Base-by-base conservation (phyloP, 257 asterid species). In the Rhazya stricta region DNA sequence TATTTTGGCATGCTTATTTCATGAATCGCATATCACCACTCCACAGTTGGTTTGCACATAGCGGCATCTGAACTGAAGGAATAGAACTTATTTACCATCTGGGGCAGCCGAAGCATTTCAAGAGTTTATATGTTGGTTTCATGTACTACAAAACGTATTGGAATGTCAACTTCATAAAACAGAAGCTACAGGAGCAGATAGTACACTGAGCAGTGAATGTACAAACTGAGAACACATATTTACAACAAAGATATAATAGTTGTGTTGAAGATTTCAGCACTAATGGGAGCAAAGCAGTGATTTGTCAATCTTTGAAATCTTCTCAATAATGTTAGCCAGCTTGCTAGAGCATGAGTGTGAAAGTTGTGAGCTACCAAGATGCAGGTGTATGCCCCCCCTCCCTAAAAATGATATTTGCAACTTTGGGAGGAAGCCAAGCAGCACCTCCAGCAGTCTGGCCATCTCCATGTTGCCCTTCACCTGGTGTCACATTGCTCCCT, bases 401-500 rank as follows among this genome's bases (percentile, higher is more conserved):
- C 67, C 92, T 80, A 84, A 89, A 89, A 56, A 89, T 88, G 81
- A 66, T 74, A 70, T 84, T 84, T 50, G 88, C 81, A 66, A 90
- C 89, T 83, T 89, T 85, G 2, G 97, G 91, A 45, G 89, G 91
- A 73, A 87, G 87, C 96, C 96, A 89, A 5, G 84, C 84, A 4
- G 81, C 54, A 7, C 79, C 81, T n/a, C 76, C 82, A 41, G 77
- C 79, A 54, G 71, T 69, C 61, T 82, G 84, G 23, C 79, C 90
- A 9, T 84, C 88, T 46, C 61, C 82, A 58, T 56, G 65, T 77
- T 82, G 86, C 30, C 74, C 80, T 6, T 87, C 96, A 46, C 9
- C 79, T 65, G 71, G 80, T 6, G 68, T 25, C 8, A 68, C 82
- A 41, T 27, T 69, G 48, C 50, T 50, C 41, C 70, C 69, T 37